Base-by-base conservation (phyloP, 2,329 filamentous ascomycete species). In the Cytospora paraplurivora region DNA sequence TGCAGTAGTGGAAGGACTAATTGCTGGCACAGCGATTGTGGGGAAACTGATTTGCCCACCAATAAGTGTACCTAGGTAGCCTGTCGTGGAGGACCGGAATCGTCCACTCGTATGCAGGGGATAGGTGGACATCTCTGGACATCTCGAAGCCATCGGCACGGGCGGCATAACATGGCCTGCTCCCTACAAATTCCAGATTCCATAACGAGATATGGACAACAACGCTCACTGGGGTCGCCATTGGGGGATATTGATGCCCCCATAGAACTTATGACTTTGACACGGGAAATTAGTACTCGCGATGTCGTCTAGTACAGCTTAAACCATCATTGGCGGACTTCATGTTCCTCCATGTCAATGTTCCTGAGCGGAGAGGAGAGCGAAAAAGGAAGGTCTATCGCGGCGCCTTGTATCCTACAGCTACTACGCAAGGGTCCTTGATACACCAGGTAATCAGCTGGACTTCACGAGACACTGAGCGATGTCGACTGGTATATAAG, bases 321-420 rank as follows among this genome's bases (percentile, higher is more conserved):
- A 15, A 32, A 17, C 50, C 37, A 34, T 34, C 35, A 61, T 61
- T 61, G 59, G 59, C 47, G 59, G 59, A 61, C 44, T 49, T 55
- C 19, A 55, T 19, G 37, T 61, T 47, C 32, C 49, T 61, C 41
- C 59, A 41, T 32, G n/a, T 27, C 17, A 51, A 41, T 32, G 27
- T 27, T 13, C 15, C 35, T 15, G 49, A 10, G 11, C 34, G 51
- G 59, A 32, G 17, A 51, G 11, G 12, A 47, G n/a, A 12, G 50
- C 51, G 37, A 32, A 55, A 13, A 32, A 41, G 35, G 58, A 10
- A 49, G 34, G 8, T 49, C 12, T 12, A 49, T 1, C n/a, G 27
- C 38, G n/a, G n/a, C 37, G 8, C 21, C 55, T 51, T 51, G 41
- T 11, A n/a, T 6, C 37, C 51, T 33, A 32, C n/a, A 35, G 1